These are phyloP conservation scores for Nothophytophthora sp. DNA, from an alignment of 352 stramenopile species.

Conservation along the genomic window DNA sequence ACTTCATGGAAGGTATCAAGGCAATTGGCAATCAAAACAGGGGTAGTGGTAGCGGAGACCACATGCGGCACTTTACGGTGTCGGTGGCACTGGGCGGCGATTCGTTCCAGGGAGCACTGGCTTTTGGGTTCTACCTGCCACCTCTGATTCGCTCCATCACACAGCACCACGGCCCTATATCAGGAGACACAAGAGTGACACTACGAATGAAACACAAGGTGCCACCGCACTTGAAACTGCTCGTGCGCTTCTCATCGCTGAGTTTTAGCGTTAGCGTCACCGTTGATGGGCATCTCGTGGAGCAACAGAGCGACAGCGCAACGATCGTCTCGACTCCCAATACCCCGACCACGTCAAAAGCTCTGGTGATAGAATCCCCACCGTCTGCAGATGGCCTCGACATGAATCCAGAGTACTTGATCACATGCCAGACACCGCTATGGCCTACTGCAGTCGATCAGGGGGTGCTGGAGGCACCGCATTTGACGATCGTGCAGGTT, in stretches of 20 bases:
- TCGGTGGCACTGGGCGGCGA: slow-evolving; percentile 45
- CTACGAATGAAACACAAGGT: slow-evolving; percentile 80
- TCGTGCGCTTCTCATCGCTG: slow-evolving; percentile 57
- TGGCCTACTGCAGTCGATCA: slow-evolving; percentile 32
- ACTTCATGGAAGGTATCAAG: slow-evolving; percentile 62
- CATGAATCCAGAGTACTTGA: slow-evolving; percentile 38
- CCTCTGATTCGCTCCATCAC: slow-evolving; percentile 62
- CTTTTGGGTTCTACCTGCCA: slow-evolving; percentile 59
- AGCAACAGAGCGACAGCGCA: not conserved
- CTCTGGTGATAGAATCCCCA: not conserved
- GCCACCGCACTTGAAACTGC: slow-evolving; percentile 38
- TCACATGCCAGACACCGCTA: slow-evolving; percentile 44
- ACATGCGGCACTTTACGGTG: slow-evolving; percentile 38
- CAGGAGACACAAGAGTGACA: slow-evolving; percentile 53
- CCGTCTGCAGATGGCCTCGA: not conserved
- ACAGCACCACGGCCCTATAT: slow-evolving; percentile 64
- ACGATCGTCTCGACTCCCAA: not conserved
- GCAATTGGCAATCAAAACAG: slow-evolving; percentile 11
- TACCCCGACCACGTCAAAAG: not conserved
- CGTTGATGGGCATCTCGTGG: slow-evolving; percentile 6
- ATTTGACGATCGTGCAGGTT: slow-evolving; percentile 73
- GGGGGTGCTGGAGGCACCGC: slow-evolving; percentile 22
- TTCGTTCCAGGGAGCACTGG: slow-evolving; percentile 40
- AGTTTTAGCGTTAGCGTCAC: slow-evolving; percentile 19
- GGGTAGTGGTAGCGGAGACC: slow-evolving; percentile 4